A percentile compares a stretch with the other conserved stretches of the same genome.
Conservation (phyloP, 2,329 filamentous ascomycete genomes). For the Pseudocercospora pini-densiflorae region DNA sequence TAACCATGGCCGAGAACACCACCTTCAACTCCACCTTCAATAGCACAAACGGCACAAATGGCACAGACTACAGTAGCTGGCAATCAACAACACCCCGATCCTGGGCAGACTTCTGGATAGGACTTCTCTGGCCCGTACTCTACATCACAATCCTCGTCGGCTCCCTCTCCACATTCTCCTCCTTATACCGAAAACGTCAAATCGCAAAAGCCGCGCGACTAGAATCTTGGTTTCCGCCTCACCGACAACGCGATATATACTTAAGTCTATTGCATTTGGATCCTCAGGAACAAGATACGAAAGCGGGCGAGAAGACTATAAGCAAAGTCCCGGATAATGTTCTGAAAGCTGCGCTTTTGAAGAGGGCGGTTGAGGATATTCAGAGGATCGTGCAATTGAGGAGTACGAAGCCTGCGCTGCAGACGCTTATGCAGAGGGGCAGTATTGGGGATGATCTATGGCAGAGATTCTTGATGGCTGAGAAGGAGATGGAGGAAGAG, state of each 20-base stretch:
- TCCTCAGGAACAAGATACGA: constrained; percentile 46
- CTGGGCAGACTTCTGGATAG: constrained; percentile 65
- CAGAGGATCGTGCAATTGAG: constrained; percentile 87
- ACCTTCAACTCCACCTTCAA: constrained; percentile 36
- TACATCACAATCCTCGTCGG: constrained; percentile 88
- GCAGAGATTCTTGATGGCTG: constrained; percentile 87
- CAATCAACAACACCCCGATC: constrained; percentile 19
- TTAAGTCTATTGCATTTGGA: constrained; percentile 86
- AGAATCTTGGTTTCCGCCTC: constrained; percentile 90
- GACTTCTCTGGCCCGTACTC: constrained; percentile 82
- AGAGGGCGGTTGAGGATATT: constrained; percentile 91
- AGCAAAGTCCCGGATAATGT: constrained; percentile 79
- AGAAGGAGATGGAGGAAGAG: constrained; percentile 98
- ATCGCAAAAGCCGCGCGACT: constrained; percentile 78
- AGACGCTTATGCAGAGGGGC: constrained; percentile 80
- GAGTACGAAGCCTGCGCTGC: constrained; percentile 84
- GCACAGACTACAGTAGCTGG: constrained; percentile 30
- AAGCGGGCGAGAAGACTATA: constrained; percentile 67
- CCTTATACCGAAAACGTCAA: constrained; percentile 91
- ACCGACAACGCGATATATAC: constrained; percentile 93
- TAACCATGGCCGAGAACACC: constrained; percentile 34
- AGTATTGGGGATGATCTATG: constrained; percentile 96
- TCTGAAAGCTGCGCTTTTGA: constrained; percentile 83
- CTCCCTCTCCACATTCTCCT: constrained; percentile 89
- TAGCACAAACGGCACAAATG: constrained; percentile 23